These are phyloP conservation scores for Gnetum montanum DNA, from an alignment of 75 land plant species.

Conservation along the genomic window DNA sequence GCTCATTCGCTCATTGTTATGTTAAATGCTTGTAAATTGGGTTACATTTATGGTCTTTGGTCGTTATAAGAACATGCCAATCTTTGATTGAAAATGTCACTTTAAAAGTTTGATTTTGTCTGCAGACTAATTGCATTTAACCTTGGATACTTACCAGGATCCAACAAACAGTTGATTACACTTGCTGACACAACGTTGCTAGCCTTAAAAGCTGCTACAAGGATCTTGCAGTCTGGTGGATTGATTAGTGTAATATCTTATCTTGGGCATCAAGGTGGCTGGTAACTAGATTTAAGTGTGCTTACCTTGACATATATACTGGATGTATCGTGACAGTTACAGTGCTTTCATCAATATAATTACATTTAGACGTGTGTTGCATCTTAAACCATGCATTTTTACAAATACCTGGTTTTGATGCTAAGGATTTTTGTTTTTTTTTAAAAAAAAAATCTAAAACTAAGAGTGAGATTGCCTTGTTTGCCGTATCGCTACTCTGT, in stretches of 20 bases:
- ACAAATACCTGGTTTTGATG: neutral
- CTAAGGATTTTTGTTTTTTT: neutral
- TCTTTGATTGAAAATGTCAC: neutral
- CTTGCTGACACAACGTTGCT: slow-evolving; percentile 40
- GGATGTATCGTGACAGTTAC: neutral
- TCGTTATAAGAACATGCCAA: neutral
- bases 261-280: slow-evolving; percentile 91
- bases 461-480: no score
- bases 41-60: no score
- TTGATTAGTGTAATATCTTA: slow-evolving; percentile 80
- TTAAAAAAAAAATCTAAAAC: no score
- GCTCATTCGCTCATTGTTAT: neutral
- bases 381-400: no score
- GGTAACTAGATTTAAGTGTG: slow-evolving; percentile 23
- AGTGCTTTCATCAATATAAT: neutral
- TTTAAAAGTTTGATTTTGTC: no score
- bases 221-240: slow-evolving; percentile 53
- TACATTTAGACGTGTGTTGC: no score
- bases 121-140: slow-evolving; percentile 89
- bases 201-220: slow-evolving; percentile 62
- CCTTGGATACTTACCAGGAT: slow-evolving; percentile 91
- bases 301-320: neutral
- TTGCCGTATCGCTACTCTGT: no score
- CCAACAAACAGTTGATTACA: slow-evolving; percentile 69
- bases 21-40: no score